Evolutionary conservation across 768 basidiomycete genomes (phyloP), one percentile per base, ranked within the genome.

Genomic region (Ramaria rubella): DNA sequence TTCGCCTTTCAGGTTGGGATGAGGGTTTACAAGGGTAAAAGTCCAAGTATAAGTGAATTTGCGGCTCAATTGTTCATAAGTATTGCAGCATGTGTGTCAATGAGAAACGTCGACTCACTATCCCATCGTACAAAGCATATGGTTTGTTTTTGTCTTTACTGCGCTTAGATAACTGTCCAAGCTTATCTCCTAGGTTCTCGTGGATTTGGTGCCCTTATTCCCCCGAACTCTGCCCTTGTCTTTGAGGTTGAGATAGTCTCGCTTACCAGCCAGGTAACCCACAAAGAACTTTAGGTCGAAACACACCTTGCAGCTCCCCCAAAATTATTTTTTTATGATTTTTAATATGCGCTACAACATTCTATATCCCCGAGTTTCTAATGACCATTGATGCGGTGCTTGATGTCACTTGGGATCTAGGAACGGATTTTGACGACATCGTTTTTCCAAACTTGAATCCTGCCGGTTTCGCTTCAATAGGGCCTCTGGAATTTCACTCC

Each of bases 91-190:
- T 95, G 85, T 95, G 94, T 67, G 67, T 91, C 36, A 75, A 80
- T 58, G 94, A 96, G 75, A 93, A 90, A 76, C 86, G 94, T 43
- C 90, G 77, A 4, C 78, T 97, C 59, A 94, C 86, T 23, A 95
- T 97, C 59, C 94, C 94, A 14, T 66, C 90, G 5, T 59, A 73
- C 49, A 73, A 85, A 74, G 94, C 84, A 21, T 96, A 96, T 63
- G 93, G 94, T 93, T 56, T 57, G 87, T 76, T 5, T 27, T 60
- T 57, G 31, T 36, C 7, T 34, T 7, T 50, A 17, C 19, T 23
- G 24, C 9, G 9, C 29, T 27, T 33, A 38, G 1, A 1, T 11
- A 26, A 1, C 40, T 6, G n/a, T 4, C 40, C 23, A 19, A 53
- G 14, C 50, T 44, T 59, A 8, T 38, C 38, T 2, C 11, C 29